phyloP scores from a whole-genome alignment of 352 stramenopile species.

The Phytophthora parvispora region DNA sequence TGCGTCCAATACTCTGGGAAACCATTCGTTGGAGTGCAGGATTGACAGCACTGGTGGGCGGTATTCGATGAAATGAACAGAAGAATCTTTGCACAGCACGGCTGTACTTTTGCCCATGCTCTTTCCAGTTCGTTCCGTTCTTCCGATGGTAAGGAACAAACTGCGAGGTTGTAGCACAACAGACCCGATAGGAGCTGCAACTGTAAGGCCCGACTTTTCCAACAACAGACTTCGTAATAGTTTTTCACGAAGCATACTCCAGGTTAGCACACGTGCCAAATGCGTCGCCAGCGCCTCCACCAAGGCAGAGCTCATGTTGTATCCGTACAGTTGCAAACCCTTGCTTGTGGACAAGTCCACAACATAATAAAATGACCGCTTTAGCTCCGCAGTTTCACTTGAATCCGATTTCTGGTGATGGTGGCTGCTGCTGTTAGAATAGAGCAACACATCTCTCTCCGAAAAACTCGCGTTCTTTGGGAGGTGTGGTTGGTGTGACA shows the following conservation, averaged over 20 bases:
- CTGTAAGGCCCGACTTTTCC: slow-evolving; percentile 64
- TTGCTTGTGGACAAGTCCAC: slow-evolving; percentile 70
- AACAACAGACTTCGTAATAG: slow-evolving; percentile 70
- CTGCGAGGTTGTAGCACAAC: slow-evolving; percentile 72
- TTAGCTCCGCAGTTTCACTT: slow-evolving; percentile 27
- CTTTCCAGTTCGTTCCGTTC: slow-evolving; percentile 45
- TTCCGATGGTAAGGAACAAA: slow-evolving; percentile 44
- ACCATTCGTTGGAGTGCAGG: slow-evolving; percentile 49
- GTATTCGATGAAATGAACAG: slow-evolving; percentile 73
- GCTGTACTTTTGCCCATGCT: slow-evolving; percentile 38
- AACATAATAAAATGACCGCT: slow-evolving; percentile 83
- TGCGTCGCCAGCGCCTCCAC: slow-evolving; percentile 67
- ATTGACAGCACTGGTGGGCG: slow-evolving; percentile 52
- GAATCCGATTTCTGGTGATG: slow-evolving; percentile 21
- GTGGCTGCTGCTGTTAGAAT: slow-evolving; percentile 34
- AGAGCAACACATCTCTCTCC: slow-evolving; percentile 69
- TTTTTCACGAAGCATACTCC: slow-evolving; percentile 74
- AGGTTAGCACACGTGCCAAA: slow-evolving; percentile 72
- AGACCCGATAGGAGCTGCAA: slow-evolving; percentile 52
- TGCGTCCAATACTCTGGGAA: slow-evolving; percentile 60
- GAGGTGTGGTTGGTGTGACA: slow-evolving; percentile 24
- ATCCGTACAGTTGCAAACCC: slow-evolving; percentile 72
- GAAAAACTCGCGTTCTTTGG: slow-evolving; percentile 43
- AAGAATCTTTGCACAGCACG: slow-evolving; percentile 57
- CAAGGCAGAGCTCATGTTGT: slow-evolving; percentile 81